phyloP scores from a whole-genome alignment of 2,329 filamentous ascomycete species.

The Meredithiella fracta region DNA sequence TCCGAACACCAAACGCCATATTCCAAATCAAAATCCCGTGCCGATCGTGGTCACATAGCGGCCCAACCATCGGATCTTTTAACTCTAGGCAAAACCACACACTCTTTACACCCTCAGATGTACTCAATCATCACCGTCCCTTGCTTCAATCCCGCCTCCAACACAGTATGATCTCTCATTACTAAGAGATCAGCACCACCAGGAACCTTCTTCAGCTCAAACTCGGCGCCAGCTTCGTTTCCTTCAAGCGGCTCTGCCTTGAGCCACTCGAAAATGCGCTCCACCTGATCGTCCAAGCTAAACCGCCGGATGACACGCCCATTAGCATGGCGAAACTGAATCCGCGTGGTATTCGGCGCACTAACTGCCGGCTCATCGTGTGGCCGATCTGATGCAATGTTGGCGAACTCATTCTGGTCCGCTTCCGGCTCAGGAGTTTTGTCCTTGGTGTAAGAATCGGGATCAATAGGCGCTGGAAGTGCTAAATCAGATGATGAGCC shows the following conservation, averaged over 20 bases:
- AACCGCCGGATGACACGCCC: conserved; percentile 84
- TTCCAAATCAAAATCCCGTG: background rate
- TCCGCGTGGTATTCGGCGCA: conserved; percentile 53
- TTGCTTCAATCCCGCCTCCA: conserved; percentile 73
- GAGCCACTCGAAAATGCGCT: conserved; percentile 86
- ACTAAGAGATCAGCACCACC: conserved; percentile 69
- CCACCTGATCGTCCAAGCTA: conserved; percentile 55
- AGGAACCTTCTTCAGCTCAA: conserved; percentile 74
- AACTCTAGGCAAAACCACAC: background rate
- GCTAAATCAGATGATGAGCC: conserved; percentile 28
- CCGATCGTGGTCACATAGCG: background rate
- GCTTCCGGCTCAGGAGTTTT: conserved; percentile 22
- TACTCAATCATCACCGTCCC: conserved; percentile 94
- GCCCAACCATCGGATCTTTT: background rate
- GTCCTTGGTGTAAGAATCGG: conserved; percentile 69
- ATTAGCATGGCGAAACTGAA: conserved; percentile 78
- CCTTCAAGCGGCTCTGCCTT: conserved; percentile 75
- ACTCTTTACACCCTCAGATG: conserved; percentile 34
- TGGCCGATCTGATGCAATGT: conserved; percentile 54
- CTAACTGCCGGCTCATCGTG: conserved; percentile 64
- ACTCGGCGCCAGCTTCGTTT: conserved; percentile 52
- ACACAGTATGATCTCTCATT: conserved; percentile 54
- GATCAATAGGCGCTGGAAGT: conserved; percentile 45
- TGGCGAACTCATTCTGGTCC: conserved; percentile 38
- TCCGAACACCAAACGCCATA: conserved; percentile 3